phyloP scores from a whole-genome alignment of 345 rosid species.

The Microthlaspi erraticum region DNA sequence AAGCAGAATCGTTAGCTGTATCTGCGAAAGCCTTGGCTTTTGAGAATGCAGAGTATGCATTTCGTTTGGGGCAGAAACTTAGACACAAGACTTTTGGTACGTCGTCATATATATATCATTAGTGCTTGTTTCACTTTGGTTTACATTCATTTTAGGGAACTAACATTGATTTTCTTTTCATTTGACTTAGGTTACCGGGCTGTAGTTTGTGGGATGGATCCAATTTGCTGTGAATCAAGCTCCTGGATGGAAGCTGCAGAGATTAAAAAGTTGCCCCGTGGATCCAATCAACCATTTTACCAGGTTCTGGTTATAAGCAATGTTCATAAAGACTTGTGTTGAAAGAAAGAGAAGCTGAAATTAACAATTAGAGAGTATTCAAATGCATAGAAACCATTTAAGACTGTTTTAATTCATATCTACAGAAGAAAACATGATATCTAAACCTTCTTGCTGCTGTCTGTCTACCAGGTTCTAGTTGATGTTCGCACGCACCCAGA shows the following conservation, averaged over 20 bases:
- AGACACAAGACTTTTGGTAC: slow-evolving; percentile 79
- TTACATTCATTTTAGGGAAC: slow-evolving; percentile 3
- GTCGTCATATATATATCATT: not conserved
- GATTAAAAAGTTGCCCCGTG: slow-evolving; percentile 73
- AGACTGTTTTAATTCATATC: not conserved
- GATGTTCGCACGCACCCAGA: slow-evolving; percentile 74
- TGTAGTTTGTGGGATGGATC: slow-evolving; percentile 96
- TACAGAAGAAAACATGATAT: slow-evolving; percentile 14
- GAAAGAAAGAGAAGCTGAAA: not conserved
- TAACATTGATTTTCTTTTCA: not conserved
- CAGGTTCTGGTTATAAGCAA: slow-evolving; percentile 57
- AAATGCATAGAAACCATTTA: slow-evolving; percentile 11
- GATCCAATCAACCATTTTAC: slow-evolving; percentile 90
- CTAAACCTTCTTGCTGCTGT: slow-evolving; percentile 24
- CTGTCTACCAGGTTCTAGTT: slow-evolving; percentile 70
- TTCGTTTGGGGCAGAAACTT: slow-evolving; percentile 93
- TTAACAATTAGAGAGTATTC: not conserved
- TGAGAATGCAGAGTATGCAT: slow-evolving; percentile 79
- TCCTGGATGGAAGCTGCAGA: slow-evolving; percentile 90
- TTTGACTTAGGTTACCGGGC: slow-evolving; percentile 69
- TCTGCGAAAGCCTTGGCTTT: slow-evolving; percentile 81
- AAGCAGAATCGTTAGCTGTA: slow-evolving; percentile 86
- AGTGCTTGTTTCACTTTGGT: not conserved
- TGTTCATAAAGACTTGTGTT: not conserved
- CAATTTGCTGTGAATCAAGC: slow-evolving; percentile 83